phyloP scores from a whole-genome alignment of 352 stramenopile species.

The Phytophthora tentaculata region DNA sequence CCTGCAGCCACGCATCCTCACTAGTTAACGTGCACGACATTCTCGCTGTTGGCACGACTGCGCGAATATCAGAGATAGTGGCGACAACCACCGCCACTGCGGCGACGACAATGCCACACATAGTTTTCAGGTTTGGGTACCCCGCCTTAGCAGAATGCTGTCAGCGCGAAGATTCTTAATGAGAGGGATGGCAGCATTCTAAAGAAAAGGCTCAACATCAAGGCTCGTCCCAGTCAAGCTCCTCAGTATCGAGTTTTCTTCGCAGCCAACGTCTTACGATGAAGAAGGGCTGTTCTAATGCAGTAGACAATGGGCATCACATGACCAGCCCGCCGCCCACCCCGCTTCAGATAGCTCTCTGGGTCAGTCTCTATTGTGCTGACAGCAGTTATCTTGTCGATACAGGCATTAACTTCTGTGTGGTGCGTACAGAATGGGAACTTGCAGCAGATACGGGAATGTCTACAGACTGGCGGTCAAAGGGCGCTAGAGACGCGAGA shows the following conservation, averaged over 20 bases:
- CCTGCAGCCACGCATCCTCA: too few species aligned
- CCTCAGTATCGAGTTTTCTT: conserved; percentile 16
- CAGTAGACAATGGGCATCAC: conserved; percentile 1
- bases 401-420: background rate
- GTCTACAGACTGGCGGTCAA: conserved; percentile 27
- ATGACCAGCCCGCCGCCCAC: conserved; percentile 27
- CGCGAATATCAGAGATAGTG: too few species aligned
- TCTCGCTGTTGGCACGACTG: too few species aligned
- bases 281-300: conserved; percentile 18
- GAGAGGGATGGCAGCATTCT: background rate
- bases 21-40: too few species aligned
- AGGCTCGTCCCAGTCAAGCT: conserved; percentile 34
- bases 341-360: conserved; percentile 65
- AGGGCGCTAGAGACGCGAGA: conserved; percentile 59
- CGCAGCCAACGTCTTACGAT: conserved; percentile 10
- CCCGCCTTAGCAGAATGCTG: too few species aligned
- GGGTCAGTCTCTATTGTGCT: conserved; percentile 35
- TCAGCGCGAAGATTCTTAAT: background rate
- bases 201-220: background rate
- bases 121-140: too few species aligned
- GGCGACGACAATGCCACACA: too few species aligned
- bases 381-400: background rate
- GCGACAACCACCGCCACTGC: too few species aligned
- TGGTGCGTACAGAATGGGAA: conserved; percentile 56
- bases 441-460: conserved; percentile 56